Percentiles rank a stretch among this genome's conserved stretches.
phyloP scores from a whole-genome alignment of 2,329 filamentous ascomycete genomes.

The Sclerotinia subarctica region DNA sequence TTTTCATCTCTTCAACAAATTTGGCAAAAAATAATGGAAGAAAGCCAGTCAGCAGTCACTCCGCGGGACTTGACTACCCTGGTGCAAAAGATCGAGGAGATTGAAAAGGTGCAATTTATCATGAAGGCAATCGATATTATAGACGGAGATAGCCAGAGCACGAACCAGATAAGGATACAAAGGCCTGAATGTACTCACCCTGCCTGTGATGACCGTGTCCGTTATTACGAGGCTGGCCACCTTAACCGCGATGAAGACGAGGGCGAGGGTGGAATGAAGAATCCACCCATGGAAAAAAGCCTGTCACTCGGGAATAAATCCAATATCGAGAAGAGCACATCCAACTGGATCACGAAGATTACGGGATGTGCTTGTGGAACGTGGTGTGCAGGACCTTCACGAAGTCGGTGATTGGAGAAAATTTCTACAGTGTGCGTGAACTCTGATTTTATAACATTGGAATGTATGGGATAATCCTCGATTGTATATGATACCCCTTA shows the following conservation, averaged over 20 bases:
- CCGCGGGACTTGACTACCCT: not conserved
- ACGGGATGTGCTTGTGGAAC: not conserved
- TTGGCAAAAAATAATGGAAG: not conserved
- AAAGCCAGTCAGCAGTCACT: not conserved
- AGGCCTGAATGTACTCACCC: too few relatives aligned
- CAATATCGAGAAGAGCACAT: not conserved
- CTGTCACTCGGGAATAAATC: too few relatives aligned
- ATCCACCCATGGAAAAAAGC: not conserved
- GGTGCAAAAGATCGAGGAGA: not conserved
- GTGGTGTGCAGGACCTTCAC: conserved; percentile 2
- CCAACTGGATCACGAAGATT: not conserved
- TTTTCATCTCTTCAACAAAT: not conserved
- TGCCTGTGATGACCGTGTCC: not conserved
- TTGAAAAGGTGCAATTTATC: not conserved
- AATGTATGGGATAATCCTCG: not conserved
- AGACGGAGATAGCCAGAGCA: not conserved
- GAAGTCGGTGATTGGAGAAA: not conserved
- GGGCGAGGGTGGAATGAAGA: not conserved
- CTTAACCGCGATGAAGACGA: not conserved
- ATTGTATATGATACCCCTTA: not conserved
- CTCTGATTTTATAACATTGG: not conserved
- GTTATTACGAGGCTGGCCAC: not conserved
- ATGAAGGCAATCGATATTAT: not conserved
- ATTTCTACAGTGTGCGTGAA: not conserved
- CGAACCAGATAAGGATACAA: not conserved